Conservation (phyloP, 1,284 basidiomycete species). For the Apiotrichum mycotoxinovorans region DNA sequence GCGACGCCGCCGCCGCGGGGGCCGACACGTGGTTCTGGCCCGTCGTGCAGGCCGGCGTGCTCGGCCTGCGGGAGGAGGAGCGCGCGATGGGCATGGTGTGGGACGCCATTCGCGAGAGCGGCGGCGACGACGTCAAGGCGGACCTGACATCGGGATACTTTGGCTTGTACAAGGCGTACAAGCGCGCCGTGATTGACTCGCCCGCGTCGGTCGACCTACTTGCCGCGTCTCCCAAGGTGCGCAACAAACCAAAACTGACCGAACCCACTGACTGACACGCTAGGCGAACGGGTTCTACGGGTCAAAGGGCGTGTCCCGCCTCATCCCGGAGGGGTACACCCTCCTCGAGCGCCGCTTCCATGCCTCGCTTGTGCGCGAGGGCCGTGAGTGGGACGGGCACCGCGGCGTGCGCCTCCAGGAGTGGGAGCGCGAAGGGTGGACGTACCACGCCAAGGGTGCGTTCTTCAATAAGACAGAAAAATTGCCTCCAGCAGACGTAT, state of each 20-base stretch:
- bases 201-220: slow-evolving; percentile 67
- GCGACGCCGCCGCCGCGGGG: slow-evolving; percentile 27
- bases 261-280: slow-evolving; percentile 1
- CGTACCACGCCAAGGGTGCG: slow-evolving; percentile 94
- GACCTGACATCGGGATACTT: slow-evolving; percentile 95
- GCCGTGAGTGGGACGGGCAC: slow-evolving; percentile 54
- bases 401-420: slow-evolving; percentile 69
- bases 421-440: slow-evolving; percentile 91
- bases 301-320: slow-evolving; percentile 79
- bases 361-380: slow-evolving; percentile 59
- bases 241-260: slow-evolving; percentile 16
- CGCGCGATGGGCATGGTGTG: slow-evolving; percentile 54
- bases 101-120: slow-evolving; percentile 28
- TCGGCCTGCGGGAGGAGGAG: slow-evolving; percentile 79
- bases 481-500: too few species aligned
- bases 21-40: slow-evolving; percentile 66
- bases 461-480: too few species aligned
- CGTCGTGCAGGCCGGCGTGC: slow-evolving; percentile 78
- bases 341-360: slow-evolving; percentile 81
- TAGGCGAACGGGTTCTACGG: slow-evolving; percentile 96
- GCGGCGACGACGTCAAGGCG: slow-evolving; percentile 31
- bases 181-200: slow-evolving; percentile 63
- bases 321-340: slow-evolving; percentile 95
- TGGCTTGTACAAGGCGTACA: slow-evolving; percentile 78
- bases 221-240: slow-evolving; percentile 79